Conservation (phyloP, 2,329 filamentous ascomycete genomes). For the Trichophaea hybrida region DNA sequence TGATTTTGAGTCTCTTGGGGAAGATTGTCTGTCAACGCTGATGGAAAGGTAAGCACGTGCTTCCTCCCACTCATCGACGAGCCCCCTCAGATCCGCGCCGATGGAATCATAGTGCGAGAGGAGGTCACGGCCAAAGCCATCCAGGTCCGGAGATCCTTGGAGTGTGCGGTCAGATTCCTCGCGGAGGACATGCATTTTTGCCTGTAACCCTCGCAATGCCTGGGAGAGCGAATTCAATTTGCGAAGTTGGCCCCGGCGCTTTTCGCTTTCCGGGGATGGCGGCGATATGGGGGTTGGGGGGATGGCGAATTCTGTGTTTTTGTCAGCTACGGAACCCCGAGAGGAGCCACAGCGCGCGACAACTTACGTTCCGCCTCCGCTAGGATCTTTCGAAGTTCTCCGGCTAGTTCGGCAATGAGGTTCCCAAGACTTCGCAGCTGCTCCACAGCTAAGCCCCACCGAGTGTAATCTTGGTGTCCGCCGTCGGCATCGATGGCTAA, state of each 20-base stretch:
- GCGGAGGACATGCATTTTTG: conserved; percentile 79
- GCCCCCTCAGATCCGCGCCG: conserved; percentile 64
- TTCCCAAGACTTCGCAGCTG: conserved; percentile 53
- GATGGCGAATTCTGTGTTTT: conserved; percentile 37
- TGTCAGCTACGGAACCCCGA: neutral
- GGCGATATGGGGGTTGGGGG: conserved; percentile 46
- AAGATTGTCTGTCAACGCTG: conserved; percentile 57
- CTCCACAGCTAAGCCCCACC: conserved; percentile 66
- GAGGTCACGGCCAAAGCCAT: conserved; percentile 62
- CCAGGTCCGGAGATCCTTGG: conserved; percentile 56
- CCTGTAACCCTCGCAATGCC: conserved; percentile 80
- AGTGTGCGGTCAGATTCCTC: conserved; percentile 75
- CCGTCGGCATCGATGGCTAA: conserved; percentile 74
- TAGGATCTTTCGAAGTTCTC: conserved; percentile 53
- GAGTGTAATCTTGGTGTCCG: conserved; percentile 57
- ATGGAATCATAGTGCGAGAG: conserved; percentile 91
- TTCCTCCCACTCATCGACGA: conserved; percentile 74
- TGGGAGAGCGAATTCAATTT: conserved; percentile 80
- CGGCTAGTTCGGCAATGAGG: conserved; percentile 47
- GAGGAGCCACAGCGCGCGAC: neutral
- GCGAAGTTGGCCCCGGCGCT: conserved; percentile 71
- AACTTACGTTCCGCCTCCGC: conserved; percentile 64
- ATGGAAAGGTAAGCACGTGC: conserved; percentile 70
- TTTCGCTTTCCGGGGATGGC: conserved; percentile 49
- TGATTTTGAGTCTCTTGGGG: conserved; percentile 43